A percentile compares a stretch with the other conserved stretches of the same genome.
Conservation (phyloP, 2,329 filamentous ascomycete species). For the Colletotrichum graminicola region DNA sequence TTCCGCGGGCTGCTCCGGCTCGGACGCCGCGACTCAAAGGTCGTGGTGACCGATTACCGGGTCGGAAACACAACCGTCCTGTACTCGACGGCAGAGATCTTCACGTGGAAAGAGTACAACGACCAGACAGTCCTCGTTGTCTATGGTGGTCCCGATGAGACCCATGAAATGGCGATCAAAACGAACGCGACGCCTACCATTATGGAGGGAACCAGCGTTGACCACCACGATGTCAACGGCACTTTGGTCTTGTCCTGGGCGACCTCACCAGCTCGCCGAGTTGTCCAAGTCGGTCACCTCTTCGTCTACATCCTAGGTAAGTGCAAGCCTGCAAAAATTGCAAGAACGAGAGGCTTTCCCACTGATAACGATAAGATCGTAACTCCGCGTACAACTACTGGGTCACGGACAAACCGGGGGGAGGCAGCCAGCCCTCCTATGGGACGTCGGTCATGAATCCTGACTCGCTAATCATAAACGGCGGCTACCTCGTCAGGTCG, state of each 20-base stretch:
- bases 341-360: too few species aligned
- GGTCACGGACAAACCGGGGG: conserved; percentile 67
- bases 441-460: conserved; percentile 53
- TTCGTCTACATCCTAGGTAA: conserved; percentile 68
- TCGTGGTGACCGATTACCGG: conserved; percentile 76
- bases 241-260: conserved; percentile 57
- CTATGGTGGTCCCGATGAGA: conserved; percentile 72
- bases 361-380: conserved; percentile 60
- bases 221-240: conserved; percentile 34
- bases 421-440: conserved; percentile 46
- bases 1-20: conserved; percentile 68
- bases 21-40: conserved; percentile 74
- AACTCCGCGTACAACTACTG: conserved; percentile 78
- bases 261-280: conserved; percentile 63
- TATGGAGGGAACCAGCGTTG: conserved; percentile 44
- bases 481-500: conserved; percentile 73
- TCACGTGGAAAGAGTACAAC: conserved; percentile 75
- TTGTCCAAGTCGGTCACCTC: conserved; percentile 63
- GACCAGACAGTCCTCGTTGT: conserved; percentile 71
- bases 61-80: conserved; percentile 70
- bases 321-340: neutral
- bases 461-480: conserved; percentile 69
- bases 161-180: conserved; percentile 71
- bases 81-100: conserved; percentile 78
- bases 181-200: conserved; percentile 54